Conservation (phyloP, 805 yeast species). For the Candida lessepsii region DNA sequence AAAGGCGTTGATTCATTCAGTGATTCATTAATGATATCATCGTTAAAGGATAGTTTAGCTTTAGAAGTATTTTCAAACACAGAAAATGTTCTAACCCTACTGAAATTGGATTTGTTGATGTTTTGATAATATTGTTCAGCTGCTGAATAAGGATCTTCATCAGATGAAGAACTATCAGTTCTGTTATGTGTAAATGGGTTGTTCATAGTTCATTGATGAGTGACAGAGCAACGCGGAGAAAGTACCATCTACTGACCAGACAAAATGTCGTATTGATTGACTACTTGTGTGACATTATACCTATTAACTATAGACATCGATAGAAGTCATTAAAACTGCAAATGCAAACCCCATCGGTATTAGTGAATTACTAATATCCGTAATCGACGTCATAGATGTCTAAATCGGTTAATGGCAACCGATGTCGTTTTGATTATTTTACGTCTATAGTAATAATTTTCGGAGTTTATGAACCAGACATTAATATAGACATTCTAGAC, state of each 20-base stretch:
- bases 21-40: slow-evolving; percentile 11
- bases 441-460: not conserved
- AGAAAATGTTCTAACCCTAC: slow-evolving; percentile 59
- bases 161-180: slow-evolving; percentile 40
- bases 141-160: slow-evolving; percentile 66
- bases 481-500: not conserved
- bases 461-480: not conserved
- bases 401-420: no score
- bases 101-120: slow-evolving; percentile 36
- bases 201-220: slow-evolving; percentile 3
- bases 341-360: no score
- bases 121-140: slow-evolving; percentile 64
- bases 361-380: no score
- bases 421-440: no score
- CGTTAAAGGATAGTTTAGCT: slow-evolving; percentile 3
- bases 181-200: slow-evolving; percentile 15
- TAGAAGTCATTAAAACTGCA: no score
- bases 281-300: no score
- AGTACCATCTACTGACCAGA: no score
- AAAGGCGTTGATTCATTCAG: slow-evolving; percentile 13
- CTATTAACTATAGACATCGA: no score
- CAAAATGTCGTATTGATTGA: no score
- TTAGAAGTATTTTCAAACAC: slow-evolving; percentile 24
- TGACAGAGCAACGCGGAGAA: not conserved
- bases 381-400: no score